Evolutionary conservation across 352 stramenopile genomes (phyloP).

Genomic region (Globisporangium solare): DNA sequence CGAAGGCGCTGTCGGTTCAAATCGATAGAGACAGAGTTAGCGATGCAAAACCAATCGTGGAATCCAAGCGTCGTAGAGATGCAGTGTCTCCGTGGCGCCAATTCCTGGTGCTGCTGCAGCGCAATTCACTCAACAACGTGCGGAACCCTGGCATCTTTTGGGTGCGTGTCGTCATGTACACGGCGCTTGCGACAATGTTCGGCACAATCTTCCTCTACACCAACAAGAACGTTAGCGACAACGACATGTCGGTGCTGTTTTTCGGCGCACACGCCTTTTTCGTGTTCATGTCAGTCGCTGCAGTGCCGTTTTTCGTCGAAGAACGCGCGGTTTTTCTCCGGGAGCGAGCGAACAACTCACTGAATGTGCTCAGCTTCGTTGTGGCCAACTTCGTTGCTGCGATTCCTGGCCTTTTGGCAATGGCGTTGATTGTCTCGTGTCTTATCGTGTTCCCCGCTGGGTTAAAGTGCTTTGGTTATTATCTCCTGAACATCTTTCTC

Average conservation of each 20-base stretch:
- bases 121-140: slow-evolving; percentile 57
- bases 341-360: slow-evolving; percentile 50
- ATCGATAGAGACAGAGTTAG: slow-evolving; percentile 28
- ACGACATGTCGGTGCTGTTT: slow-evolving; percentile 54
- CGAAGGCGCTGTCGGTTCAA: slow-evolving; percentile 22
- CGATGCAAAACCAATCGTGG: slow-evolving; percentile 35
- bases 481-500: slow-evolving; percentile 69
- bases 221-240: slow-evolving; percentile 25
- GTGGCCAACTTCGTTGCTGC: slow-evolving; percentile 63
- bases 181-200: slow-evolving; percentile 62
- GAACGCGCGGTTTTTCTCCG: slow-evolving; percentile 65
- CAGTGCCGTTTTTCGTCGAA: slow-evolving; percentile 79
- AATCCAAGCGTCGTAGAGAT: slow-evolving; percentile 10
- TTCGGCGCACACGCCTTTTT: slow-evolving; percentile 90
- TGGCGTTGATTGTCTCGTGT: slow-evolving; percentile 32
- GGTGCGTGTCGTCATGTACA: slow-evolving; percentile 78
- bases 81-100: slow-evolving; percentile 40
- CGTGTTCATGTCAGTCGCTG: slow-evolving; percentile 88
- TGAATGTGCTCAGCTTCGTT: slow-evolving; percentile 70
- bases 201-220: slow-evolving; percentile 67
- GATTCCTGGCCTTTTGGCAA: slow-evolving; percentile 55
- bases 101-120: slow-evolving; percentile 46
- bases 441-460: slow-evolving; percentile 51
- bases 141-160: slow-evolving; percentile 72
- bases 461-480: slow-evolving; percentile 52